Conservation (phyloP, 495 filamentous ascomycete genomes). For the Aspergillus egyptiacus region DNA sequence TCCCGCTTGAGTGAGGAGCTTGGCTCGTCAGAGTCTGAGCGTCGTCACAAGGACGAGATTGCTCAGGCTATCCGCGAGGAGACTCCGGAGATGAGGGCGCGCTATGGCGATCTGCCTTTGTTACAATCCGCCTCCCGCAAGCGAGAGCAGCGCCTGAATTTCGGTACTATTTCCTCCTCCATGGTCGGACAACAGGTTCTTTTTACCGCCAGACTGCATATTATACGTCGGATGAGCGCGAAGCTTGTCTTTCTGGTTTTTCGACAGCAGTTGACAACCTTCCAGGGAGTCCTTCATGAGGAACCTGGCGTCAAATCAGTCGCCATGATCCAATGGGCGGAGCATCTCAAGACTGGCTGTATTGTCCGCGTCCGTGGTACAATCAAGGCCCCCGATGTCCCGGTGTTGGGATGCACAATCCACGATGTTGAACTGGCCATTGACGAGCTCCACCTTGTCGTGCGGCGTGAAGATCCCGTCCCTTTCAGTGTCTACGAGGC, state of each 20-base stretch:
- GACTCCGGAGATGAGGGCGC: constrained; percentile 49
- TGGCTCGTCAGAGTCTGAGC: constrained; percentile 42
- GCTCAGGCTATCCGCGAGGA: constrained; percentile 30
- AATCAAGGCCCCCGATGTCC: constrained; percentile 53
- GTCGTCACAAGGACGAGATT: constrained; percentile 42
- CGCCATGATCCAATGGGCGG: constrained; percentile 61
- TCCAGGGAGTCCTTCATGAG: constrained; percentile 68
- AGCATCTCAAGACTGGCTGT: constrained; percentile 64
- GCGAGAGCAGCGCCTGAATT: constrained; percentile 37
- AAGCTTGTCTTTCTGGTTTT: constrained; percentile 89
- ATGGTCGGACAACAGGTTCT: constrained; percentile 62
- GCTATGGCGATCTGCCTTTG: constrained; percentile 54
- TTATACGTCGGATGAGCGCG: constrained; percentile 74
- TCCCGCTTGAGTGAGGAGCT: constrained; percentile 49
- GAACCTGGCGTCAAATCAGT: constrained; percentile 44
- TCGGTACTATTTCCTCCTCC: constrained; percentile 48
- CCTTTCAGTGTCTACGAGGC: constrained; percentile 62
- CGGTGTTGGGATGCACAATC: constrained; percentile 50
- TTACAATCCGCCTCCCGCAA: constrained; percentile 42
- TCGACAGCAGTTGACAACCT: constrained; percentile 67
- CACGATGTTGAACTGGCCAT: constrained; percentile 51
- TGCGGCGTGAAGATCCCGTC: constrained; percentile 49
- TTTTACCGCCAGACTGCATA: constrained; percentile 80
- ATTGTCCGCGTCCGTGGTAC: constrained; percentile 60
- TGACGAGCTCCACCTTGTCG: constrained; percentile 49